Evolutionary conservation across 2,329 filamentous ascomycete genomes (phyloP).

Genomic region (Seiridium unicorne): DNA sequence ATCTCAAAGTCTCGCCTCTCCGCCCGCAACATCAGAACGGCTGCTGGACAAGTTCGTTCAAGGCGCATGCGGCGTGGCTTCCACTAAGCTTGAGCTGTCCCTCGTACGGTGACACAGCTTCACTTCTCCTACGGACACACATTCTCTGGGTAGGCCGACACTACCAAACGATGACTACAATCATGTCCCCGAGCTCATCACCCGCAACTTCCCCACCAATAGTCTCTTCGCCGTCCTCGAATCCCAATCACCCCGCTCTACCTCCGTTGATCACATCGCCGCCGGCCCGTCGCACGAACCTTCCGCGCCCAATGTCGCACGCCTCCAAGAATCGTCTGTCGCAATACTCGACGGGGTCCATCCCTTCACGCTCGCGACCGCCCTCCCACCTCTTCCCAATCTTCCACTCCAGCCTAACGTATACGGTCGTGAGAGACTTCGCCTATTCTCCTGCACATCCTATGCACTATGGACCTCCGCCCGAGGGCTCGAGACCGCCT

Average conservation of each 20-base stretch:
- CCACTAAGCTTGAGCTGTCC: conserved; percentile 12
- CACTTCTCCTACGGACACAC: conserved; percentile 1
- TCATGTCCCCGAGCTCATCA: conserved; percentile 58
- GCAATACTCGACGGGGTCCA: conserved; percentile 74
- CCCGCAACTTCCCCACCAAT: conserved; percentile 52
- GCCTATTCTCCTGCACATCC: conserved; percentile 82
- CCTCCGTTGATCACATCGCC: conserved; percentile 59
- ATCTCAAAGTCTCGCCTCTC: neutral
- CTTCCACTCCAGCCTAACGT: conserved; percentile 81
- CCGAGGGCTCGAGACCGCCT: conserved; percentile 65
- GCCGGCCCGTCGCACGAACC: conserved; percentile 55
- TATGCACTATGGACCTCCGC: conserved; percentile 90
- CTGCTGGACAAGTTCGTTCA: conserved; percentile 31
- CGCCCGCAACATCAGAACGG: conserved; percentile 8
- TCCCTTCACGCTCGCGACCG: conserved; percentile 70
- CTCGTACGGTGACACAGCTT: conserved; percentile 9
- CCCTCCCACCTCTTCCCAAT: conserved; percentile 78
- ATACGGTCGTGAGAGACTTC: conserved; percentile 93
- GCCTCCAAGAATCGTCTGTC: conserved; percentile 80
- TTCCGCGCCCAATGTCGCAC: conserved; percentile 69
- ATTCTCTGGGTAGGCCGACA: conserved; percentile 20
- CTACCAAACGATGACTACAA: conserved; percentile 43
- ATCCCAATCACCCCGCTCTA: conserved; percentile 52
- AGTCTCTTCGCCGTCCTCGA: conserved; percentile 39
- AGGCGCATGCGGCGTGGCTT: conserved; percentile 12